These are phyloP conservation scores for Sporothrix inflata DNA, from an alignment of 2,329 filamentous ascomycete species.

Conservation along the genomic window DNA sequence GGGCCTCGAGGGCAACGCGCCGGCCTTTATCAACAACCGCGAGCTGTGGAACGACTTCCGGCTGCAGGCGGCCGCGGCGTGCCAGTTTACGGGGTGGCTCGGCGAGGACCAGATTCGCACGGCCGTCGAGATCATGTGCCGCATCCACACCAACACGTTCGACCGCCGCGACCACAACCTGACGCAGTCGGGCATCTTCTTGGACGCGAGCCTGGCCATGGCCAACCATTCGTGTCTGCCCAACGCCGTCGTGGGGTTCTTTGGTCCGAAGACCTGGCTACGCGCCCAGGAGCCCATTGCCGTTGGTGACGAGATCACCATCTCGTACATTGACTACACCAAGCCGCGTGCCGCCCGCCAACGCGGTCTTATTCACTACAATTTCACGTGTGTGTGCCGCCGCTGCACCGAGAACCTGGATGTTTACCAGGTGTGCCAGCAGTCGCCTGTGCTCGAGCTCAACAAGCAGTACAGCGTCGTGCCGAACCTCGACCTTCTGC, in stretches of 20 bases:
- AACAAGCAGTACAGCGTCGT: constrained; percentile 51
- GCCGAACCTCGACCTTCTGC: constrained; percentile 44
- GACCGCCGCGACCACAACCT: constrained; percentile 58
- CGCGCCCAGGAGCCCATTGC: constrained; percentile 54
- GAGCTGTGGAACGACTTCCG: constrained; percentile 53
- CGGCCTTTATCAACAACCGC: constrained; percentile 42
- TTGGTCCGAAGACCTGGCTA: constrained; percentile 55
- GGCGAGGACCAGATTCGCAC: constrained; percentile 43
- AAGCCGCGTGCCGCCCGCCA: constrained; percentile 49
- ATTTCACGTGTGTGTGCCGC: constrained; percentile 56
- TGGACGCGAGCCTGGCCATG: constrained; percentile 61
- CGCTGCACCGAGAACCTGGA: constrained; percentile 57
- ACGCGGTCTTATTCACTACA: constrained; percentile 52
- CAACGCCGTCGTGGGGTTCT: constrained; percentile 61
- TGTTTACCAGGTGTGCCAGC: constrained; percentile 56
- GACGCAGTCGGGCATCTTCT: constrained; percentile 57
- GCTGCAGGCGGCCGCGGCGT: constrained; percentile 54
- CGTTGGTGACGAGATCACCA: constrained; percentile 59
- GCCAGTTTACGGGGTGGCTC: constrained; percentile 50
- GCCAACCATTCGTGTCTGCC: constrained; percentile 66
- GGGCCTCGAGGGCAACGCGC: constrained; percentile 53
- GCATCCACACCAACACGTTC: constrained; percentile 67
- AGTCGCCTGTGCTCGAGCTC: constrained; percentile 47
- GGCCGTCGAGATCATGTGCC: constrained; percentile 54
- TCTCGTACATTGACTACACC: constrained; percentile 63